Base-by-base conservation (phyloP, 2,329 filamentous ascomycete genomes). In the Tolypocladium cylindrosporum region DNA sequence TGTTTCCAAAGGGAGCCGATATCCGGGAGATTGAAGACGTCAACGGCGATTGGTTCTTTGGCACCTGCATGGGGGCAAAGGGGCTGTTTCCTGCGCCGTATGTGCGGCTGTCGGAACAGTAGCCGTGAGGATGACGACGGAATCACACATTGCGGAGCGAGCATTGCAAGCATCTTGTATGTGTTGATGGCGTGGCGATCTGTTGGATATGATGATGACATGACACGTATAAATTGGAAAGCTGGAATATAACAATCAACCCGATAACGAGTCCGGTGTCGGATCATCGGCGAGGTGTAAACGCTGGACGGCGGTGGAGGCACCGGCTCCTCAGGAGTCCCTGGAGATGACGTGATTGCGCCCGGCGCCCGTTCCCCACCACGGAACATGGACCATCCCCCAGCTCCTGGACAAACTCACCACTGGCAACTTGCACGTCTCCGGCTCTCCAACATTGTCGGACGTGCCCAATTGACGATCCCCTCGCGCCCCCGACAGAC, bases 41-140 rank as follows among this genome's bases (percentile, higher is more conserved):
- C 54, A 96, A 96, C 69, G 89, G 87, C 21, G 91, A 96, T 70
- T 97, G 92, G 92, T 91, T 82, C 67, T 88, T 87, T 74, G 93
- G 93, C 0, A 85, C 85, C 36, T 97, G 96, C 76, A 91, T 91
- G 74, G 91, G 91, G 0, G 76, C 75, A 31, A 86, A 84, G 64
- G 92, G 91, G 0, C 66, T 97, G 62, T 95, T 97, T 68, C 92
- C 92, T 5, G 86, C 86, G 8, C 82, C 84, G 9, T 93, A 93
- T 77, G 89, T 91, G 34, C 76, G 76, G 63, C 67, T 85, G 40
- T 34, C 37, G 53, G 58, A 56, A n/a, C 41, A 51, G 57, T 21
- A 13, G 4, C 31, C 34, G 31, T 36, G 48, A 19, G 19, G 40
- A 43, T 36, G 14, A 40, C 13, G 41, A 36, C 48, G 8, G 16